Conservation (phyloP, 768 basidiomycete species). For the Tylopilus plumbeoviolaceoides region DNA sequence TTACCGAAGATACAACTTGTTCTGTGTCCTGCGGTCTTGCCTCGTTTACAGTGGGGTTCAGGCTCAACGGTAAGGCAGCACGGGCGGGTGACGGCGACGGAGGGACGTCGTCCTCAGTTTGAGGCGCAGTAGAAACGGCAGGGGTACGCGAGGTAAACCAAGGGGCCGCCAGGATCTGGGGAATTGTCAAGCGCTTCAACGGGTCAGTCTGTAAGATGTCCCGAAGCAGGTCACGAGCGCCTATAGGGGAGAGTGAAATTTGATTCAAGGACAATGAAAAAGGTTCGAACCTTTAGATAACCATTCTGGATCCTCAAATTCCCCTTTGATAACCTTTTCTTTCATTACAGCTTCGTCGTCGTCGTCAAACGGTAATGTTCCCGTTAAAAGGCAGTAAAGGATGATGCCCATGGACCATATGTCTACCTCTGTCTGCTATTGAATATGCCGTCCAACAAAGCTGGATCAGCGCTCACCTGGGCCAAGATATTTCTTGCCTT, state of each 20-base stretch:
- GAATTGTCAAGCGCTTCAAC: slow-evolving; percentile 68
- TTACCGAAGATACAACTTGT: slow-evolving; percentile 44
- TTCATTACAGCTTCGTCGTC: slow-evolving; percentile 85
- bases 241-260: slow-evolving; percentile 38
- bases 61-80: slow-evolving; percentile 27
- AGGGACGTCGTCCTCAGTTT: slow-evolving; percentile 19
- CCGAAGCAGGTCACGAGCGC: slow-evolving; percentile 80
- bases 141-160: slow-evolving; percentile 64
- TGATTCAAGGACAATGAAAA: not conserved
- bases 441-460: slow-evolving; percentile 1
- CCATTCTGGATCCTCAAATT: slow-evolving; percentile 93
- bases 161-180: slow-evolving; percentile 78
- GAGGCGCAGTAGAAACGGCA: slow-evolving; percentile 1
- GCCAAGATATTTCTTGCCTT: slow-evolving; percentile 84
- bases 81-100: slow-evolving; percentile 32
- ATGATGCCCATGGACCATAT: slow-evolving; percentile 95
- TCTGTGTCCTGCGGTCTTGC: slow-evolving; percentile 20
- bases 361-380: slow-evolving; percentile 87
- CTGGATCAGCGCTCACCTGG: slow-evolving; percentile 53
- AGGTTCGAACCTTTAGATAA: slow-evolving; percentile 66
- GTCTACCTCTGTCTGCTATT: slow-evolving; percentile 72
- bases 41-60: slow-evolving; percentile 14
- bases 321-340: slow-evolving; percentile 74
- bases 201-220: slow-evolving; percentile 77
- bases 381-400: slow-evolving; percentile 83